phyloP scores from a whole-genome alignment of 352 stramenopile species.

The Globisporangium takayamanum region DNA sequence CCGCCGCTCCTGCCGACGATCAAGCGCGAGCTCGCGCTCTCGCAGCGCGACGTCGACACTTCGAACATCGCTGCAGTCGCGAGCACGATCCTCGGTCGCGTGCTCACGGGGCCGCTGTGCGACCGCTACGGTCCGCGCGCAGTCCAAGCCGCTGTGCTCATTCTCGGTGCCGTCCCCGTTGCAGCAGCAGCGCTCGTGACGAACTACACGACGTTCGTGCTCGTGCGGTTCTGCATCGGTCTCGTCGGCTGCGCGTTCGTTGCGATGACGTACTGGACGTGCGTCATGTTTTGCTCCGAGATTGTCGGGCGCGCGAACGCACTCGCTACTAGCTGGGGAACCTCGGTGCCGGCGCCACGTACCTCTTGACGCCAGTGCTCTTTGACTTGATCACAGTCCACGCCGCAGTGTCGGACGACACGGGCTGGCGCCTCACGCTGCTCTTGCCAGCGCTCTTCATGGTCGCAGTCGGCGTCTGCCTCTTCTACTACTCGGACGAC shows the following conservation, averaged over 20 bases:
- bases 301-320: slow-evolving; percentile 92
- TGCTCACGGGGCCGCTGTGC: slow-evolving; percentile 87
- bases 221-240: slow-evolving; percentile 93
- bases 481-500: slow-evolving; percentile 86
- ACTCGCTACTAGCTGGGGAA: slow-evolving; percentile 91
- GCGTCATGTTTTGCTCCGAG: slow-evolving; percentile 90
- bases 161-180: slow-evolving; percentile 77
- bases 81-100: slow-evolving; percentile 88
- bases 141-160: slow-evolving; percentile 74
- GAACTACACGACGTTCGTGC: slow-evolving; percentile 58
- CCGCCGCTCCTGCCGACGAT: slow-evolving; percentile 91
- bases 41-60: slow-evolving; percentile 81
- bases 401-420: slow-evolving; percentile 45
- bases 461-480: slow-evolving; percentile 53
- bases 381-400: slow-evolving; percentile 82
- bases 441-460: slow-evolving; percentile 86
- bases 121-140: slow-evolving; percentile 88
- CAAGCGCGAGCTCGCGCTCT: slow-evolving; percentile 77
- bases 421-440: slow-evolving; percentile 88
- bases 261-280: slow-evolving; percentile 91
- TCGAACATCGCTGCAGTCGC: slow-evolving; percentile 88
- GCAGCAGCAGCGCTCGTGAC: slow-evolving; percentile 80
- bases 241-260: slow-evolving; percentile 92
- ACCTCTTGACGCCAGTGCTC: slow-evolving; percentile 84
- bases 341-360: slow-evolving; percentile 84